Evolutionary conservation across 1,284 basidiomycete species (phyloP).

Genomic region (Cutaneotrichosporon curvatum): DNA sequence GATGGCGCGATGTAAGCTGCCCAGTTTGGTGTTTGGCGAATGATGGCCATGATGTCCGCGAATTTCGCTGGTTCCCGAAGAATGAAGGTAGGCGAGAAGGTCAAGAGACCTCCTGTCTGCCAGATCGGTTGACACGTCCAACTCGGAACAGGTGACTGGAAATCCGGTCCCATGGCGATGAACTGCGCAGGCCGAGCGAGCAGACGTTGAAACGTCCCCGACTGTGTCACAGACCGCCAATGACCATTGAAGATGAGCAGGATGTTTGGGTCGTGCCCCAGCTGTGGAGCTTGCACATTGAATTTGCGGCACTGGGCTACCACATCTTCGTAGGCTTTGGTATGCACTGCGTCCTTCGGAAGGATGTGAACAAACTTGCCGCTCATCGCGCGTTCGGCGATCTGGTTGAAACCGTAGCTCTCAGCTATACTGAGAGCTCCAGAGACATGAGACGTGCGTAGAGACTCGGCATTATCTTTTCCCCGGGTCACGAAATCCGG

Average conservation of each 20-base stretch:
- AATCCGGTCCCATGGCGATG: conserved; percentile 18
- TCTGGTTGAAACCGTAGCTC: conserved; percentile 4
- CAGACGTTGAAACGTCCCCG: conserved; percentile 3
- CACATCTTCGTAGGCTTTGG: not conserved
- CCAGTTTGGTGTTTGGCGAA: conserved; percentile 22
- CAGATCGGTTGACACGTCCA: conserved; percentile 21
- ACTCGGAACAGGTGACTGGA: conserved; percentile 12
- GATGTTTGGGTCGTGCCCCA: not conserved
- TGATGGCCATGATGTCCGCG: conserved; percentile 21
- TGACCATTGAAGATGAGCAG: conserved; percentile 15
- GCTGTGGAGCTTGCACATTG: not conserved
- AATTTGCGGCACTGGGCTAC: not conserved
- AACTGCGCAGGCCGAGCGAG: conserved; percentile 11
- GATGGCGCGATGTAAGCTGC: conserved; percentile 31
- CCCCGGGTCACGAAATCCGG: conserved; percentile 12
- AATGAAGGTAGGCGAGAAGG: conserved; percentile 33
- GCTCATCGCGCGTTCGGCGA: not conserved
- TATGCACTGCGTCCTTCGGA: not conserved
- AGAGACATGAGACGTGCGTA: not conserved
- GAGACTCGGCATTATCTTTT: not conserved
- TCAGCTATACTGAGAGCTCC: not conserved
- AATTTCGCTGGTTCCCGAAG: conserved; percentile 23
- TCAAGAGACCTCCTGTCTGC: conserved; percentile 29
- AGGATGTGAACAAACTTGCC: not conserved
- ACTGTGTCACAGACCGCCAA: conserved; percentile 3